Evolutionary conservation across 108 stramenopile species (phyloP), one percentile per base, ranked within the genome.

Genomic region (Nitzschia putrida): DNA sequence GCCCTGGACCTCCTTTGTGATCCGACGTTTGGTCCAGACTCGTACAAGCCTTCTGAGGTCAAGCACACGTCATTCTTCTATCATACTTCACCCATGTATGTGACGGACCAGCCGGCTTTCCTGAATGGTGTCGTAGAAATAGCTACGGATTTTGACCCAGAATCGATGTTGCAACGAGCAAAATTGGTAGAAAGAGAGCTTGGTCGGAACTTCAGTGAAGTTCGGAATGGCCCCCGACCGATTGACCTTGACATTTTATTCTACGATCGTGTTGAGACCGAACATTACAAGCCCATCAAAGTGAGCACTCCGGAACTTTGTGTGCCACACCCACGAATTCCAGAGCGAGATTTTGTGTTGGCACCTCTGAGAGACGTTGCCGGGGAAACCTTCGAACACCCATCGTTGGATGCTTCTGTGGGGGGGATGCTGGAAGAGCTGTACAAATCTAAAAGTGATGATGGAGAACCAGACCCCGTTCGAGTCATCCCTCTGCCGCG

Each of bases 261-360:
- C 11, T 94, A 83, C 64, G 84, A 77, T 26, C 20, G 40, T 1
- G 3, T 34, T 34, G 29, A 34, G 29, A 68, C 71, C 57, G 47
- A 38, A 3, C 0, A 2, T 66, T 50, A 26, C 8, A 55, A 47
- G 21, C 74, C 79, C 37, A 55, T 86, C 9, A 44, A 73, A 0
- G 67, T 88, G 60, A 64, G 77, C 18, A 77, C 71, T 21, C 44
- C 58, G 63, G 0, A 64, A 67, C 18, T 73, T 98, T 68, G 57
- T 69, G 25, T 99, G 66, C 98, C 98, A 24, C 98, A 99, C 80
- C 85, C 87, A 0, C 73, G 86, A 26, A 88, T 97, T 57, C 51
- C 65, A 22, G 94, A 96, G 67, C 80, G 98, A 16, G 95, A 94
- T 50, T 99, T 99, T 80, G 98, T 99, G 2, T 69, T 99, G 71